Conservation (phyloP, 2,329 filamentous ascomycete genomes). For the Colletotrichum endophyticum region DNA sequence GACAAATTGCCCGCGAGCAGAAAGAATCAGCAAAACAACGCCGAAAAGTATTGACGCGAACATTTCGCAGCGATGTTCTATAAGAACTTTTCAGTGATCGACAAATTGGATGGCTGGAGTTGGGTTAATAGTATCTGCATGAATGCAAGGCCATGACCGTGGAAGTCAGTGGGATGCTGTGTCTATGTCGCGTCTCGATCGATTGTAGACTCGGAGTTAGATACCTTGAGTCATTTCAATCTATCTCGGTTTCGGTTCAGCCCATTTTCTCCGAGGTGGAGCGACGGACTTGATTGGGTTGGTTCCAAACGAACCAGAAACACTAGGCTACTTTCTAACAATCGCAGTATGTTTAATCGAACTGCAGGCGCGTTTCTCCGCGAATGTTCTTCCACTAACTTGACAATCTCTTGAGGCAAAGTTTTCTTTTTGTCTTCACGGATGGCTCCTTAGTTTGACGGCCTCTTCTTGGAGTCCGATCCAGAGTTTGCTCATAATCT, state of each 20-base stretch:
- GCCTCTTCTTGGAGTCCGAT: not conserved
- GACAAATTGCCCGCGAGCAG: not conserved
- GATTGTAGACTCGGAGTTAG: not conserved
- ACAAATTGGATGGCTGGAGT: not conserved
- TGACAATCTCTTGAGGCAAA: not conserved
- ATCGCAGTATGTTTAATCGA: rapidly evolving
- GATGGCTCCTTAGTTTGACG: not conserved
- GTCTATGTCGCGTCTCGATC: not conserved
- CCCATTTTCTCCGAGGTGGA: not conserved
- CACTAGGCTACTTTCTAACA: not conserved
- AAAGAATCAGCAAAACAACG: not conserved
- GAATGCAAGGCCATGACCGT: not conserved
- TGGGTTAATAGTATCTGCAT: not conserved
- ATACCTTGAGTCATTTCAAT: not conserved
- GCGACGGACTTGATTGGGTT: not conserved
- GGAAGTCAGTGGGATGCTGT: not conserved
- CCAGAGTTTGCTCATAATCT: not conserved
- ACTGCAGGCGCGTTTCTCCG: not conserved
- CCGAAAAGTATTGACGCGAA: not conserved
- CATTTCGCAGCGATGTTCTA: not conserved
- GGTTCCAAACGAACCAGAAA: not conserved
- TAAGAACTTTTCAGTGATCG: not conserved
- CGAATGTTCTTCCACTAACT: not conserved
- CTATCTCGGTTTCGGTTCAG: not conserved
- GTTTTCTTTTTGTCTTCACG: not conserved